Conservation (phyloP, 768 basidiomycete species). For the Hypsizygus marmoreus region DNA sequence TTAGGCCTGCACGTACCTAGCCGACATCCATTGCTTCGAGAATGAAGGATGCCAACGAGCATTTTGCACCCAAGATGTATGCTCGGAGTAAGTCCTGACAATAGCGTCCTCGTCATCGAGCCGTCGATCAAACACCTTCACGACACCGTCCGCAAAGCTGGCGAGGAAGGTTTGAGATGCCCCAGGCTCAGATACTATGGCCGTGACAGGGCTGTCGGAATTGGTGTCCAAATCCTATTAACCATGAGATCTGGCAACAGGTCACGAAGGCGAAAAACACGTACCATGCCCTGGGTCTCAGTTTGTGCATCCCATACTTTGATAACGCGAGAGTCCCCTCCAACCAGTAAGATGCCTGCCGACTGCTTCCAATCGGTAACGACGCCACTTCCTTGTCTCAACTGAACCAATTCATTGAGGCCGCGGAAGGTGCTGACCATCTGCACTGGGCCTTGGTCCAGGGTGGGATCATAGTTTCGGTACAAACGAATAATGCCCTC, state of each 20-base stretch:
- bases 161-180: slow-evolving; percentile 81
- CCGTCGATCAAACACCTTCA: slow-evolving; percentile 92
- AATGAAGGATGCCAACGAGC: slow-evolving; percentile 80
- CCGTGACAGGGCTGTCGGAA: slow-evolving; percentile 87
- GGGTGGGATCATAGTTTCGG: slow-evolving; percentile 82
- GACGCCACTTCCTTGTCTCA: slow-evolving; percentile 80
- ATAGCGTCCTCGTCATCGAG: slow-evolving; percentile 81
- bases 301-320: slow-evolving; percentile 95
- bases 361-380: slow-evolving; percentile 94
- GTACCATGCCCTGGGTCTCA: slow-evolving; percentile 74
- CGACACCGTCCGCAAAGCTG: slow-evolving; percentile 89
- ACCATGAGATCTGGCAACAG: slow-evolving; percentile 3
- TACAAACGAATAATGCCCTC: slow-evolving; percentile 92
- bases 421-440: slow-evolving; percentile 95
- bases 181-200: slow-evolving; percentile 76
- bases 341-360: slow-evolving; percentile 81
- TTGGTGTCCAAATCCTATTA: slow-evolving; percentile 85
- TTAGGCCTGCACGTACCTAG: slow-evolving; percentile 59
- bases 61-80: slow-evolving; percentile 88
- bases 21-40: slow-evolving; percentile 76
- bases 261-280: slow-evolving; percentile 21
- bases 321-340: slow-evolving; percentile 88
- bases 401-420: slow-evolving; percentile 72
- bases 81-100: slow-evolving; percentile 73
- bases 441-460: slow-evolving; percentile 74